A percentile compares a stretch with the other conserved stretches of the same genome.
phyloP scores from a whole-genome alignment of 768 basidiomycete species.

The Phanerochaete carnosa region DNA sequence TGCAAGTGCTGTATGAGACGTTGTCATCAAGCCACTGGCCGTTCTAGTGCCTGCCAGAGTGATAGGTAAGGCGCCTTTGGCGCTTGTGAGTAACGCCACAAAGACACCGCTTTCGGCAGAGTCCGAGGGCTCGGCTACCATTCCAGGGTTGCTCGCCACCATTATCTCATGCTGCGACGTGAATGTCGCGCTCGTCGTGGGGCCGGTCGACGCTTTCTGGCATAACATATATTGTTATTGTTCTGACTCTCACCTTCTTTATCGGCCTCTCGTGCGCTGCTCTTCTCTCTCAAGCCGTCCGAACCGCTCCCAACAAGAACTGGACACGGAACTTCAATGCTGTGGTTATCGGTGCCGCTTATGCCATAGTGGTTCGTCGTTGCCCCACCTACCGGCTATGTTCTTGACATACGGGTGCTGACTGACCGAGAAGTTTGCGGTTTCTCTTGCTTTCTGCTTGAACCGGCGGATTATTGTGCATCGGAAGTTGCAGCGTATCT shows the following conservation, averaged over 20 bases:
- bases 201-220: slow-evolving; percentile 50
- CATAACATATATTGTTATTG: slow-evolving; percentile 42
- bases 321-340: slow-evolving; percentile 68
- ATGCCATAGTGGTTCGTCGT: slow-evolving; percentile 58
- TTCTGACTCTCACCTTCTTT: slow-evolving; percentile 33
- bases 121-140: neutral
- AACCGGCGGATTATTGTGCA: slow-evolving; percentile 70
- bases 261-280: slow-evolving; percentile 61
- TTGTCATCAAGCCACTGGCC: no score
- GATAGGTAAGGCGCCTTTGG: neutral
- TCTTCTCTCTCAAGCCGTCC: slow-evolving; percentile 69
- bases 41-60: no score
- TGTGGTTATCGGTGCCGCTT: slow-evolving; percentile 66
- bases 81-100: slow-evolving; percentile 1
- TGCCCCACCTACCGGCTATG: neutral
- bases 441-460: slow-evolving; percentile 58
- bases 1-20: neutral
- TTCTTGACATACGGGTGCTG: slow-evolving; percentile 19
- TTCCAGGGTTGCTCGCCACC: neutral
- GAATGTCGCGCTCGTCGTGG: slow-evolving; percentile 24
- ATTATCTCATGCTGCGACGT: neutral
- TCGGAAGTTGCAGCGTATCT: slow-evolving; percentile 61
- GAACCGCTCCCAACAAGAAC: slow-evolving; percentile 51
- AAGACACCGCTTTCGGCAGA: slow-evolving; percentile 1
- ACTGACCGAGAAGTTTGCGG: slow-evolving; percentile 36